Evolutionary conservation across 768 basidiomycete genomes (phyloP), one percentile per base, ranked within the genome.

Genomic region (Tricholoma saponaceum): DNA sequence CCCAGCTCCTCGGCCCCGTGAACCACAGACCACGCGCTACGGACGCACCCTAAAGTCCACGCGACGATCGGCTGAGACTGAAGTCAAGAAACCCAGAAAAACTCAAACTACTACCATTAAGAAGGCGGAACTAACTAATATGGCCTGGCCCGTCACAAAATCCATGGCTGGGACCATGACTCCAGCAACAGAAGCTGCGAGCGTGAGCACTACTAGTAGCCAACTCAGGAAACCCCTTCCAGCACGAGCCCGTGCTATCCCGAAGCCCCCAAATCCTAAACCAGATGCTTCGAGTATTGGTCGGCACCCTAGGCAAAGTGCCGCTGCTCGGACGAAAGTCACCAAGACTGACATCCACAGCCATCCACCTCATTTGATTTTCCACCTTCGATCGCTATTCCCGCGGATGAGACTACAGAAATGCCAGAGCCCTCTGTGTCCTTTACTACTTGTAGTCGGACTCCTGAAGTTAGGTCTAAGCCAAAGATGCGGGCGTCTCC

Each of bases 21-120:
- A 13, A 8, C 5, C 47, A 18, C 47, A 25, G 14, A 26, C 44
- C 14, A 43, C 53, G 20, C 53, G 26, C 0, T 54, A 44, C 35
- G 53, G 53, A 22, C 53, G 53, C n/a, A 44, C 10, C 13, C 30
- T 26, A 16, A 54, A 54, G n/a, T 41, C 53, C 39, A 44, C 53
- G 2, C 47, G 18, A 50, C n/a, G 8, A 10, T 4, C 18, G 16
- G 6, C 7, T 2, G 47, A 50, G 26, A 18, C 26, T 8, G 26
- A 28, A 50, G 16, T 28, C 26, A 50, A 28, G 28, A 50, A 47
- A 47, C 4, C 28, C 16, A n/a, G 10, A 28, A 30, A 18, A 25
- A 10, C 26, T 0, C 25, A 10, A 18, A 9, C 16, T 10, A n/a
- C 26, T 4, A 9, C 6, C 6, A 13, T n/a, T 18, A 30, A 50